Evolutionary conservation across 768 basidiomycete species (phyloP).

Genomic region (Boletus edulis): DNA sequence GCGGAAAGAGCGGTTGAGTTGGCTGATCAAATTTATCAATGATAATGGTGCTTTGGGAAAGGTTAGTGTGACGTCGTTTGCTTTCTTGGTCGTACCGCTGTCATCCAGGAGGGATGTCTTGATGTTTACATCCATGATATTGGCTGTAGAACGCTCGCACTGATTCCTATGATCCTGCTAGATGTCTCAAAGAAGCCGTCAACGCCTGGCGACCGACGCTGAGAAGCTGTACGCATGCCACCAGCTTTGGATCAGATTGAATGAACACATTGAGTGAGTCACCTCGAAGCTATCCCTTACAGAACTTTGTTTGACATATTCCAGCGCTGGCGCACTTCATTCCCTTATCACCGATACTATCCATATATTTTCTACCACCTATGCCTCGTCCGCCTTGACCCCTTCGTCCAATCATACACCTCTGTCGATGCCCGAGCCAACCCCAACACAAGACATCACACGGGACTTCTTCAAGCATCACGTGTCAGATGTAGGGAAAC

Average conservation of each 20-base stretch:
- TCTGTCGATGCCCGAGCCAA: conserved; percentile 41
- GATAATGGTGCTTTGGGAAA: conserved; percentile 78
- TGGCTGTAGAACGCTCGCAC: not conserved
- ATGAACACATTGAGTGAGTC: conserved; percentile 61
- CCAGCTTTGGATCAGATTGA: conserved; percentile 78
- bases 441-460: conserved; percentile 69
- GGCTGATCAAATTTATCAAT: conserved; percentile 88
- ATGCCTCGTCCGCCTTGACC: conserved; percentile 9
- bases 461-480: conserved; percentile 81
- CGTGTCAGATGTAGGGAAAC: conserved; percentile 59
- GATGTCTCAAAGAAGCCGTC: conserved; percentile 80
- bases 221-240: conserved; percentile 83
- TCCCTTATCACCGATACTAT: conserved; percentile 73
- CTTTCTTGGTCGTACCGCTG: not conserved
- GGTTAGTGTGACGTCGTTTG: conserved; percentile 37
- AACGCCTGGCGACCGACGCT: conserved; percentile 74
- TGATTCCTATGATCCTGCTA: conserved; percentile 30
- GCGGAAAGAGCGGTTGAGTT: conserved; percentile 72
- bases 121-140: not conserved
- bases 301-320: not conserved
- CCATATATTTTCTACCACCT: conserved; percentile 57
- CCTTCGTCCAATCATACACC: conserved; percentile 12
- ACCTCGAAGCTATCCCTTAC: not conserved
- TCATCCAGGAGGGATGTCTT: not conserved
- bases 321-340: conserved; percentile 53